Evolutionary conservation across 768 basidiomycete genomes (phyloP).

Genomic region (Trametes gibbosa): DNA sequence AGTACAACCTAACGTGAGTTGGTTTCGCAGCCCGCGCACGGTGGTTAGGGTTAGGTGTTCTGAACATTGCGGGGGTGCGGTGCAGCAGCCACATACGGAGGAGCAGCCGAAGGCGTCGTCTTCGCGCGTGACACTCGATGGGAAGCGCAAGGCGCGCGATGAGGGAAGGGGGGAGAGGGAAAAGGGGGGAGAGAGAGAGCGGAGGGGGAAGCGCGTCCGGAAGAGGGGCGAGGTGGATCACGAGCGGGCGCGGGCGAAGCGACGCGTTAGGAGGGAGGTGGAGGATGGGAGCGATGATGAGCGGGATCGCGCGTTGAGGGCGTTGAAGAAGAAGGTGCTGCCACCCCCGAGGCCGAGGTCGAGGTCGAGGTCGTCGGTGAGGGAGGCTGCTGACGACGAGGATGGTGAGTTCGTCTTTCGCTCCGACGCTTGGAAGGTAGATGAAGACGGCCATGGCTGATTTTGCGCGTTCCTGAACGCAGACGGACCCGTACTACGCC

Average conservation of each 20-base stretch:
- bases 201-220: slow-evolving; percentile 15
- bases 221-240: slow-evolving; percentile 14
- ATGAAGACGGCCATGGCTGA: neutral
- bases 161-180: slow-evolving; percentile 4
- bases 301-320: slow-evolving; percentile 5
- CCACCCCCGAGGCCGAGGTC: slow-evolving; percentile 2
- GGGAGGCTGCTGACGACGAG: slow-evolving; percentile 16
- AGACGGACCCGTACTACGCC: neutral
- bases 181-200: slow-evolving; percentile 11
- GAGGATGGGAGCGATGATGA: slow-evolving; percentile 3
- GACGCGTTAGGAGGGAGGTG: slow-evolving; percentile 5
- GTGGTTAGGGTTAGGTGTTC: slow-evolving; percentile 5
- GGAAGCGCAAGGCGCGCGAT: slow-evolving; percentile 7
- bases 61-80: neutral
- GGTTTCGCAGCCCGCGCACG: neutral
- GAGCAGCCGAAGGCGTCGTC: slow-evolving; percentile 21
- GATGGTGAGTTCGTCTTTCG: slow-evolving; percentile 7
- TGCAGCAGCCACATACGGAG: slow-evolving; percentile 7
- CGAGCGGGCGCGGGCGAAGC: slow-evolving; percentile 11
- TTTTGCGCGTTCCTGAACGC: neutral
- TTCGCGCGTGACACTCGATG: slow-evolving; percentile 26
- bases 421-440: neutral
- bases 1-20: slow-evolving; percentile 53
- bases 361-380: slow-evolving; percentile 10
- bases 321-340: slow-evolving; percentile 11